A percentile compares a stretch with the other conserved stretches of the same genome.
phyloP scores from a whole-genome alignment of 2,329 filamentous ascomycete species.

The Botrytis fragariae region DNA sequence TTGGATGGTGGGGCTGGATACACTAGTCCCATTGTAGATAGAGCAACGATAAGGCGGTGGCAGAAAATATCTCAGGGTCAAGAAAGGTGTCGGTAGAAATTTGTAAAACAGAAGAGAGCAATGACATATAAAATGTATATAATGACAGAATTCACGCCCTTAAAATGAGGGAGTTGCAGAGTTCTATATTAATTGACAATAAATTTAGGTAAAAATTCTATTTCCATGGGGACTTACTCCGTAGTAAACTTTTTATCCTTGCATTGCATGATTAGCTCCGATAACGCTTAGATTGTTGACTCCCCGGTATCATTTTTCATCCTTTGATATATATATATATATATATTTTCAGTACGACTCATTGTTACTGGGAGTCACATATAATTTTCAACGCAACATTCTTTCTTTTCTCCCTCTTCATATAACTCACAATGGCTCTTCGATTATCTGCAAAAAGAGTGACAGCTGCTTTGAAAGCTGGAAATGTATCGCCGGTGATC shows the following conservation, averaged over 20 bases:
- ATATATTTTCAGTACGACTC: not conserved
- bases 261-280: constrained; percentile 14
- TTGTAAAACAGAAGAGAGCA: not conserved
- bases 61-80: not conserved
- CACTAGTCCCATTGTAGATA: not conserved
- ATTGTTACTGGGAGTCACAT: not conserved
- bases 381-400: not conserved
- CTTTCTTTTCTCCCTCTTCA: not conserved
- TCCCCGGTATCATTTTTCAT: constrained; percentile 4
- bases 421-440: constrained; percentile 30
- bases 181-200: not conserved
- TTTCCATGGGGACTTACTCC: not conserved
- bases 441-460: constrained; percentile 36
- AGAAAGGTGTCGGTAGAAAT: not conserved
- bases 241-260: constrained; percentile 1
- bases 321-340: not conserved
- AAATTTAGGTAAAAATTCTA: not conserved
- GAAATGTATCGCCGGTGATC: constrained; percentile 28
- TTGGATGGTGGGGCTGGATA: not conserved
- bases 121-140: not conserved
- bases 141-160: not conserved
- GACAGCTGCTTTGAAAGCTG: constrained; percentile 31
- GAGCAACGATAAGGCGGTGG: not conserved
- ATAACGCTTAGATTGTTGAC: constrained; percentile 17
- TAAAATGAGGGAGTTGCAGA: not conserved